Evolutionary conservation across 257 asterid genomes (phyloP).

Genomic region (Jaltomata sinuosa): DNA sequence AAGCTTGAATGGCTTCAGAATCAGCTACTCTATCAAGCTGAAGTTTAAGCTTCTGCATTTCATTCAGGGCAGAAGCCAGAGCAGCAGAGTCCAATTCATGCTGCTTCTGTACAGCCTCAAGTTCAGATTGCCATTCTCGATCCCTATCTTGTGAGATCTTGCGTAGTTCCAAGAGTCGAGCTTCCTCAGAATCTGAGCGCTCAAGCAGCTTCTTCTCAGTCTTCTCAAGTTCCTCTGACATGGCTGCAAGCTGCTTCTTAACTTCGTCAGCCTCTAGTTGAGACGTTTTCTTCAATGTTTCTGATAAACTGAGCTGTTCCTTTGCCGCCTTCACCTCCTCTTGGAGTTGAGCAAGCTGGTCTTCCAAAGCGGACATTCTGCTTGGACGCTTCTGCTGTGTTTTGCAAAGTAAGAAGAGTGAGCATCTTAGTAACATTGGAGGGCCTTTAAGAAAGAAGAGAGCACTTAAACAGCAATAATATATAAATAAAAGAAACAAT

Average conservation of each 20-base stretch:
- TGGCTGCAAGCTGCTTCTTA: conserved; percentile 44
- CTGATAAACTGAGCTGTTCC: conserved; percentile 62
- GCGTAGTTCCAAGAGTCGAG: conserved; percentile 59
- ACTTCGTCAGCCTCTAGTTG: conserved; percentile 68
- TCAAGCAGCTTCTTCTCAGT: conserved; percentile 54
- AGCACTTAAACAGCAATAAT: not conserved
- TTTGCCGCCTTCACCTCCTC: conserved; percentile 63
- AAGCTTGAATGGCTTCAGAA: conserved; percentile 52
- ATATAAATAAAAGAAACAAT: too few species aligned
- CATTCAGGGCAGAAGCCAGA: conserved; percentile 56
- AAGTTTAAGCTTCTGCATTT: conserved; percentile 61
- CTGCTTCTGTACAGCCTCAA: conserved; percentile 67
- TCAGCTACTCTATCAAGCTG: conserved; percentile 49
- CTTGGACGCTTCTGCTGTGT: conserved; percentile 48
- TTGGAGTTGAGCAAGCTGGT: conserved; percentile 59
- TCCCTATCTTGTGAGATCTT: conserved; percentile 79
- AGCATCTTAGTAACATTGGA: not conserved
- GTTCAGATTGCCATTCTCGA: conserved; percentile 69
- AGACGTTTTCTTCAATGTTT: conserved; percentile 53
- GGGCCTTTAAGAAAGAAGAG: not conserved
- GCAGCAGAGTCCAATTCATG: conserved; percentile 64
- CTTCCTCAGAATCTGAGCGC: conserved; percentile 61
- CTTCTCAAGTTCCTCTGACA: conserved; percentile 52
- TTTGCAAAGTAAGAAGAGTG: not conserved
- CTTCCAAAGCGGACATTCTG: conserved; percentile 47